These are phyloP conservation scores for Penicilliopsis zonata DNA, from an alignment of 495 filamentous ascomycete genomes.

Conservation along the genomic window DNA sequence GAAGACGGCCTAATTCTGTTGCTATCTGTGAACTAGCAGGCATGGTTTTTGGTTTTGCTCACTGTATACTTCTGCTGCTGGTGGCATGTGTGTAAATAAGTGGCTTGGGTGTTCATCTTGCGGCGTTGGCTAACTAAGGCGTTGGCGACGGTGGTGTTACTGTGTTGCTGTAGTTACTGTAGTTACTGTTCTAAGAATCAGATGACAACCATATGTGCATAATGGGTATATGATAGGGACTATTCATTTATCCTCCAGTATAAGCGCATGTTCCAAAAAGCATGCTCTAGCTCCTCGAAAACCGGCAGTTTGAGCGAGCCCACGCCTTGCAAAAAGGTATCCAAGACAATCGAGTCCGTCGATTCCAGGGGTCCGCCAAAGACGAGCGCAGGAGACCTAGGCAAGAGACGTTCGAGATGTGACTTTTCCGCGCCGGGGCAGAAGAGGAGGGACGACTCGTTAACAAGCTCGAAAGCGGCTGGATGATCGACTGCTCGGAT, in stretches of 20 bases:
- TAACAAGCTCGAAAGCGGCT: constrained; percentile 40
- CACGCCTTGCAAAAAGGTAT: constrained; percentile 9
- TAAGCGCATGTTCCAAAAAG: constrained; percentile 32
- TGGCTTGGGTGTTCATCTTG: too few species aligned
- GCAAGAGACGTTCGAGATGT: constrained; percentile 24
- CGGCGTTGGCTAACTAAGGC: too few species aligned
- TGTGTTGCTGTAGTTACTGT: too few species aligned
- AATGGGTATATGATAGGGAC: too few species aligned
- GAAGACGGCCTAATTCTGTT: constrained; percentile 40
- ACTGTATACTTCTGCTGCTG: too few species aligned
- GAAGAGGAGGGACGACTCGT: constrained; percentile 44
- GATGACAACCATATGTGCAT: too few species aligned
- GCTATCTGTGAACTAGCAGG: constrained; percentile 3
- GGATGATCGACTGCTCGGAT: constrained; percentile 47
- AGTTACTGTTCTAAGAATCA: too few species aligned
- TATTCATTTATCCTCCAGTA: constrained; percentile 28
- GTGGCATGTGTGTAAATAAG: too few species aligned
- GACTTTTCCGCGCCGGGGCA: constrained; percentile 37
- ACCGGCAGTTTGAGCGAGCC: constrained; percentile 16
- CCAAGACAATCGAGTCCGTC: constrained; percentile 15
- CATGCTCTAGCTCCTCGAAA: constrained; percentile 25
- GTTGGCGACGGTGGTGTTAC: too few species aligned
- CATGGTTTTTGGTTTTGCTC: too few species aligned
- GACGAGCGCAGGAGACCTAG: constrained; percentile 13
- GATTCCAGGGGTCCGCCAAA: constrained; percentile 27